These are phyloP conservation scores for Cladophialophora psammophila DNA, from an alignment of 2,329 filamentous ascomycete species.

Conservation along the genomic window DNA sequence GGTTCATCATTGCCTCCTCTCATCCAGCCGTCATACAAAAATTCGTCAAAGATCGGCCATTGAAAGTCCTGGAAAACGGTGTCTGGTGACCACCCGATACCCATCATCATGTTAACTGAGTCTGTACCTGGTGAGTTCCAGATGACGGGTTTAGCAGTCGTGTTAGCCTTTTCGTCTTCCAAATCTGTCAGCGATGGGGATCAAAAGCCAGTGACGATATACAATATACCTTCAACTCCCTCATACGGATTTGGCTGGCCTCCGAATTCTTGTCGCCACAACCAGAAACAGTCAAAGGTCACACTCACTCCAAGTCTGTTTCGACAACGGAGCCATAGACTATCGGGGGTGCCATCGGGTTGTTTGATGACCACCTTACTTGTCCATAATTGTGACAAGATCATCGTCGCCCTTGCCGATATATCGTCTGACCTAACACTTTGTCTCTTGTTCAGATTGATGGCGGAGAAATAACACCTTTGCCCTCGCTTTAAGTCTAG, in stretches of 20 bases:
- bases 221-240: constrained; percentile 25
- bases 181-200: background rate
- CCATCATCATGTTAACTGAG: constrained; percentile 29
- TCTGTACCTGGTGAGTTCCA: constrained; percentile 11
- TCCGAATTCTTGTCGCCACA: constrained; percentile 31
- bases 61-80: constrained; percentile 31
- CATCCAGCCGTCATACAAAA: constrained; percentile 22
- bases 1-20: constrained; percentile 3
- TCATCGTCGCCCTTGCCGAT: constrained; percentile 25
- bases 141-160: constrained; percentile 2
- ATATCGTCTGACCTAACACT: constrained; percentile 29
- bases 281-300: constrained; percentile 31
- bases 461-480: constrained; percentile 30
- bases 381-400: constrained; percentile 31
- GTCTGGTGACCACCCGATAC: constrained; percentile 30
- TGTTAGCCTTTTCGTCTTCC: constrained; percentile 19
- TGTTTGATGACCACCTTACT: constrained; percentile 28
- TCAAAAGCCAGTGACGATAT: background rate
- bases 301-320: constrained; percentile 31
- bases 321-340: constrained; percentile 26
- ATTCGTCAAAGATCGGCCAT: constrained; percentile 28
- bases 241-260: constrained; percentile 26
- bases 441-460: constrained; percentile 28
- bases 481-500: constrained; percentile 27
- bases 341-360: constrained; percentile 25